These are phyloP conservation scores for Rutstroemia sp. DNA, from an alignment of 2,329 filamentous ascomycete genomes.

Conservation along the genomic window DNA sequence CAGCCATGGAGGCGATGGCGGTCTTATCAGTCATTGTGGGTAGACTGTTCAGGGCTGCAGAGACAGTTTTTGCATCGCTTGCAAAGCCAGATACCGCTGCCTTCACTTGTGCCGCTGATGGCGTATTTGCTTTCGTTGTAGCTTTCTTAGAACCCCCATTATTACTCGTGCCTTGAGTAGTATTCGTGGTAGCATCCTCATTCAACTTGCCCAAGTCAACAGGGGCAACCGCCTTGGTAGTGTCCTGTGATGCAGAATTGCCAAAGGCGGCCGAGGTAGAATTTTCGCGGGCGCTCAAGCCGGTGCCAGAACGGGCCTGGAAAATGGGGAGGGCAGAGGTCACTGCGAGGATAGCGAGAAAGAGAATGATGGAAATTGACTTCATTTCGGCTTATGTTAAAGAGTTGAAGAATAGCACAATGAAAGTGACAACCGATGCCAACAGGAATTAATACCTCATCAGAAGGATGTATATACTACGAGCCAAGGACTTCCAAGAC, in stretches of 20 bases:
- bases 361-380: not conserved
- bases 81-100: constrained; percentile 18
- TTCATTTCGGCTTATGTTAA: not conserved
- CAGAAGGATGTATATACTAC: constrained; percentile 1
- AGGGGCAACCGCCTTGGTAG: not conserved
- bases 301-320: not conserved
- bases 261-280: not conserved
- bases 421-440: not conserved
- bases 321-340: not conserved
- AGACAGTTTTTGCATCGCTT: constrained; percentile 23
- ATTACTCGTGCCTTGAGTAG: too few species aligned
- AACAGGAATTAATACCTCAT: too few species aligned
- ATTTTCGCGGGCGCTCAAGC: not conserved
- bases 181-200: not conserved
- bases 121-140: not conserved
- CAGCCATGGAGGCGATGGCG: constrained; percentile 17
- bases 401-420: not conserved
- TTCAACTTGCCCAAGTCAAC: not conserved
- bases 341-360: not conserved
- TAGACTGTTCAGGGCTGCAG: constrained; percentile 18
- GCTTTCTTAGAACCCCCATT: not conserved
- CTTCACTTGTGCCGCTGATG: constrained; percentile 11
- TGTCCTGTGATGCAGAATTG: not conserved
- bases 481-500: constrained; percentile 1
- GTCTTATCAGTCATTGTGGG: constrained; percentile 9